phyloP scores from a whole-genome alignment of 169 alveolate species.

The Plasmodium reichenowi region DNA sequence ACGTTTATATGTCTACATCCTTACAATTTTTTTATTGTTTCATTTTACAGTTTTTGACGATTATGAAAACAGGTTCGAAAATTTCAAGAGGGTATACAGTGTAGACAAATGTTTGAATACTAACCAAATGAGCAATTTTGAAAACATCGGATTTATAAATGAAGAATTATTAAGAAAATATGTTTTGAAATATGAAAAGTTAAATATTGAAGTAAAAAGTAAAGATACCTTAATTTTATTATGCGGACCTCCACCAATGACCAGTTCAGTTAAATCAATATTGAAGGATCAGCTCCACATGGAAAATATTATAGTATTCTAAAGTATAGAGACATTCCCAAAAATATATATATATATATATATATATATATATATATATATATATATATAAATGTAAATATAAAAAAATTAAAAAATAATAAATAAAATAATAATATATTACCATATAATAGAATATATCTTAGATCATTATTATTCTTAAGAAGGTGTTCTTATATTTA shows the following conservation, averaged over 20 bases:
- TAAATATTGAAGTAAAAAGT: conserved; percentile 2
- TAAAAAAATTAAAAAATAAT: too few relatives aligned
- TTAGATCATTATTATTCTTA: too few relatives aligned
- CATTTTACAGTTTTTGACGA: conserved; percentile 56
- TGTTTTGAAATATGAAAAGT: conserved; percentile 43
- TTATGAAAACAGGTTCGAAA: conserved; percentile 23
- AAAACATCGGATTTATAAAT: conserved; percentile 53
- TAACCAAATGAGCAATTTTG: not conserved
- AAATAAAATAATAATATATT: too few relatives aligned
- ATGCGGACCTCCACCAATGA: conserved; percentile 78
- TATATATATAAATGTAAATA: not conserved
- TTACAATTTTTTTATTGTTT: not conserved
- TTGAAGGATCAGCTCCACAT: conserved; percentile 34
- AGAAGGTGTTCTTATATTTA: too few relatives aligned
- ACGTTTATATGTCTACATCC: not conserved
- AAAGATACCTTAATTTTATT: conserved; percentile 43
- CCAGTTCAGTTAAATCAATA: conserved; percentile 14
- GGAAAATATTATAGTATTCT: conserved; percentile 61
- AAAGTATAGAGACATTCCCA: not conserved
- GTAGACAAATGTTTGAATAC: conserved; percentile 53
- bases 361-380: not conserved
- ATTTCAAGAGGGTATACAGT: conserved; percentile 62
- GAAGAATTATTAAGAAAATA: conserved; percentile 44
- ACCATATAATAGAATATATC: too few relatives aligned
- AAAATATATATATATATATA: not conserved